Evolutionary conservation across 1,139 yeast genomes (phyloP).

Genomic region (Protomyces inouyei): DNA sequence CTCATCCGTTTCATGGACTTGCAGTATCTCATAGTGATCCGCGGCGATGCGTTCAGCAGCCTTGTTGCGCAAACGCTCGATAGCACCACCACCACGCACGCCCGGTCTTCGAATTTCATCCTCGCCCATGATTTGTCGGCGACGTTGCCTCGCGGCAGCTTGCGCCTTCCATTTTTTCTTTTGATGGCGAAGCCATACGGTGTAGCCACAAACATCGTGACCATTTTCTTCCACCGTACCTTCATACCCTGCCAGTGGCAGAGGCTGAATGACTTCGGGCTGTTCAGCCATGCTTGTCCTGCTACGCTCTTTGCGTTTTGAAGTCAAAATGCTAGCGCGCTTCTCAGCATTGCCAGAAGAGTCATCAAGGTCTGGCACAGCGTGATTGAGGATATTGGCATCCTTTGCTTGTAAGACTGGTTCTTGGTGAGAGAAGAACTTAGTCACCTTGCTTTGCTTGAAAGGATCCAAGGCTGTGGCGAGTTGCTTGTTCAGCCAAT

Average conservation of each 20-base stretch:
- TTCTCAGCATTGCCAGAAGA: conserved; percentile 5
- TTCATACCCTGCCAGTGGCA: background rate
- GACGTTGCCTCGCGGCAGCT: conserved; percentile 61
- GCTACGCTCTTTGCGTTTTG: conserved; percentile 30
- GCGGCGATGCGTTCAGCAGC: conserved; percentile 72
- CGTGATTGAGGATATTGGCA: conserved; percentile 25
- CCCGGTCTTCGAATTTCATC: conserved; percentile 32
- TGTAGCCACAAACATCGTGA: conserved; percentile 59
- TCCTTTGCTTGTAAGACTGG: background rate
- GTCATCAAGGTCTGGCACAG: conserved; percentile 45
- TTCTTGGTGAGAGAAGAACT: conserved; percentile 43
- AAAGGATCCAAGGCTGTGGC: conserved; percentile 56
- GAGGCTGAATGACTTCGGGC: conserved; percentile 2
- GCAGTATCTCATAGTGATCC: conserved; percentile 78
- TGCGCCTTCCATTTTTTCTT: conserved; percentile 83
- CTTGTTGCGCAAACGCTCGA: conserved; percentile 64
- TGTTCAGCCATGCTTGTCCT: background rate
- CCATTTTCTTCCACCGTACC: conserved; percentile 34
- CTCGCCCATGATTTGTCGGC: conserved; percentile 72
- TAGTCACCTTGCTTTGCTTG: conserved; percentile 60
- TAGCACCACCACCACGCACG: conserved; percentile 40
- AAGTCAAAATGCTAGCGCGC: conserved; percentile 21
- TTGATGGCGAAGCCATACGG: conserved; percentile 69
- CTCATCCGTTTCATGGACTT: conserved; percentile 51
- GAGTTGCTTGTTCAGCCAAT: conserved; percentile 77